These are phyloP conservation scores for Cydonia oblonga DNA, from an alignment of 331 rosid genomes.

Conservation along the genomic window DNA sequence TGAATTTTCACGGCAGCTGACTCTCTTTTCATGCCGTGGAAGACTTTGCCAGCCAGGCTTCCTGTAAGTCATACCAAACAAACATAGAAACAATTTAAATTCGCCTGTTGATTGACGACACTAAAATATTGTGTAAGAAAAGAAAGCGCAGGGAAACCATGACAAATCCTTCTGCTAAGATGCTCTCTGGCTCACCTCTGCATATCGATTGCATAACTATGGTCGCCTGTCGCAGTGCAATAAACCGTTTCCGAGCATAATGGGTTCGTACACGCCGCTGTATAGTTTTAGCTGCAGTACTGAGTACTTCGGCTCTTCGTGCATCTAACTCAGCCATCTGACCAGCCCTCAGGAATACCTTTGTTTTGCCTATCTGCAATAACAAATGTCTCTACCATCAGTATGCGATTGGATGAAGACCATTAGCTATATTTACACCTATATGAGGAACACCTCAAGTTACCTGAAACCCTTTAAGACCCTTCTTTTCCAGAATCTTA, in stretches of 20 bases:
- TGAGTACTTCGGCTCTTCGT: conserved; percentile 69
- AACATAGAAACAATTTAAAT: not conserved
- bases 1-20: conserved; percentile 77
- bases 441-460: conserved; percentile 11
- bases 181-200: conserved; percentile 53
- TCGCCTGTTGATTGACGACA: too few species aligned
- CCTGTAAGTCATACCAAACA: conserved; percentile 40
- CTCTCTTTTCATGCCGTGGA: conserved; percentile 51
- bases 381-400: conserved; percentile 4
- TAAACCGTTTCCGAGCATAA: conserved; percentile 64
- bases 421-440: not conserved
- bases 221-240: conserved; percentile 61
- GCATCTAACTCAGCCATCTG: conserved; percentile 99
- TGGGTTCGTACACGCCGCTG: conserved; percentile 78
- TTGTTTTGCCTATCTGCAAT: conserved; percentile 85
- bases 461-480: conserved; percentile 98
- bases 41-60: conserved; percentile 72
- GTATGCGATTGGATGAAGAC: conserved; percentile 6
- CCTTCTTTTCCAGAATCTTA: conserved; percentile 70
- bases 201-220: conserved; percentile 58
- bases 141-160: too few species aligned
- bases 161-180: too few species aligned
- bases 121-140: too few species aligned
- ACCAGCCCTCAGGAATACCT: conserved; percentile 93
- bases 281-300: conserved; percentile 73